phyloP scores from a whole-genome alignment of 2,329 filamentous ascomycete genomes.

The Cercospora janseana region DNA sequence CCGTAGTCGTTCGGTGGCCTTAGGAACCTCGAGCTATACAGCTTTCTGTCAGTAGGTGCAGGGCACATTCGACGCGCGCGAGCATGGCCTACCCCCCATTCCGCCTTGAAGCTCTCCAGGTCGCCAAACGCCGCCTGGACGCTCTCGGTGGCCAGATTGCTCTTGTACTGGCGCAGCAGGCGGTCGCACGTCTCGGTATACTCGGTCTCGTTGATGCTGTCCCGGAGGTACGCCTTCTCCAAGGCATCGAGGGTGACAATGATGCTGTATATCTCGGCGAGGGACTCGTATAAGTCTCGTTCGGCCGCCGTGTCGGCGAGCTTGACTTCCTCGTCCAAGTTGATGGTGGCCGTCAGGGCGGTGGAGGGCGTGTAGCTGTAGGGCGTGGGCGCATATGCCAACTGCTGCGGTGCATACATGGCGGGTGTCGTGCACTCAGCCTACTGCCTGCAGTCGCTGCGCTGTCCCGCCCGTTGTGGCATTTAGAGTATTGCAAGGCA shows the following conservation, averaged over 20 bases:
- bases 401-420: conserved; percentile 54
- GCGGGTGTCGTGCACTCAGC: neutral
- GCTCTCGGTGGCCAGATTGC: conserved; percentile 82
- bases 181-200: conserved; percentile 97
- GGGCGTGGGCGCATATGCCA: conserved; percentile 84
- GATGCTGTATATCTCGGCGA: conserved; percentile 97
- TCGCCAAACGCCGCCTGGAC: conserved; percentile 87
- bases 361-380: conserved; percentile 89
- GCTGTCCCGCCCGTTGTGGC: conserved; percentile 8
- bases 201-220: conserved; percentile 85
- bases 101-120: conserved; percentile 83
- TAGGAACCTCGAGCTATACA: conserved; percentile 81
- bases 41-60: conserved; percentile 10
- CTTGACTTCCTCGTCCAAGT: conserved; percentile 95
- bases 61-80: conserved; percentile 41
- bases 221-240: conserved; percentile 94
- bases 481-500: too few relatives aligned
- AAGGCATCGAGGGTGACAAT: conserved; percentile 92
- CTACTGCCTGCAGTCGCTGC: neutral
- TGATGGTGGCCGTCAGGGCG: conserved; percentile 81
- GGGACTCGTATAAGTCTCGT: conserved; percentile 89
- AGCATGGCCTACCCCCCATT: conserved; percentile 97
- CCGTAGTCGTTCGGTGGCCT: conserved; percentile 86
- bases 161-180: conserved; percentile 94
- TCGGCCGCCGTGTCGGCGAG: conserved; percentile 82